phyloP scores from a whole-genome alignment of 2,329 filamentous ascomycete species.

The Epichloe glyceriae region DNA sequence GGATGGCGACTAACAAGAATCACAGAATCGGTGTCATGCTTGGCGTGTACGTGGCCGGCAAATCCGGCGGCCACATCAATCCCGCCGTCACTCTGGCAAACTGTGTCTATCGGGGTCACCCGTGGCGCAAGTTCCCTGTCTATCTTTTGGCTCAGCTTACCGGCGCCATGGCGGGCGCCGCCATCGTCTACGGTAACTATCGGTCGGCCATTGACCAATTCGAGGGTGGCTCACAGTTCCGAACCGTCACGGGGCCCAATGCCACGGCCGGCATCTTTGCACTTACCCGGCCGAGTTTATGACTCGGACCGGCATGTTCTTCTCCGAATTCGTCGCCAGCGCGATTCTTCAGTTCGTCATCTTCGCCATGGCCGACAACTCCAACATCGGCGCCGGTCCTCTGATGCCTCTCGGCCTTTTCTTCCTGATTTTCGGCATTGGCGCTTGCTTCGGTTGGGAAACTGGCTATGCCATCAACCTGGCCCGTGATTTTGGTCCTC shows the following conservation, averaged over 20 bases:
- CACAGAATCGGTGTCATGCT: conserved; percentile 53
- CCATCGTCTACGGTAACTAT: conserved; percentile 51
- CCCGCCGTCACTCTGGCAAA: conserved; percentile 59
- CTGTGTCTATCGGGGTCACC: conserved; percentile 54
- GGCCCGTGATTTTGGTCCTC: conserved; percentile 58
- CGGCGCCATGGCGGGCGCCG: conserved; percentile 50
- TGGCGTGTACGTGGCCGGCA: conserved; percentile 51
- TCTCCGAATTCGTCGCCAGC: conserved; percentile 58
- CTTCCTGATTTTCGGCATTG: conserved; percentile 62
- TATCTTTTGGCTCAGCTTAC: conserved; percentile 54
- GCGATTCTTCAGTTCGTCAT: conserved; percentile 59
- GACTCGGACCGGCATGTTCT: conserved; percentile 54
- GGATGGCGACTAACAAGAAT: not conserved
- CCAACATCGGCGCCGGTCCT: conserved; percentile 42
- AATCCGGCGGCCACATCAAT: conserved; percentile 56
- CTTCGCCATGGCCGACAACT: conserved; percentile 51
- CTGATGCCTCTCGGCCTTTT: conserved; percentile 48
- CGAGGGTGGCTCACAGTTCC: conserved; percentile 46
- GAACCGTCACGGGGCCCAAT: conserved; percentile 46
- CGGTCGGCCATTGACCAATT: conserved; percentile 49
- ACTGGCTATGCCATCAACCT: conserved; percentile 67
- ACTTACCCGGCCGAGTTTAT: conserved; percentile 58
- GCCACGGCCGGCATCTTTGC: conserved; percentile 60
- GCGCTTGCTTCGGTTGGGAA: conserved; percentile 62
- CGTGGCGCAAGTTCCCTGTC: conserved; percentile 57